phyloP scores from a whole-genome alignment of 768 basidiomycete species.

The Leccinum subtestaceum region DNA sequence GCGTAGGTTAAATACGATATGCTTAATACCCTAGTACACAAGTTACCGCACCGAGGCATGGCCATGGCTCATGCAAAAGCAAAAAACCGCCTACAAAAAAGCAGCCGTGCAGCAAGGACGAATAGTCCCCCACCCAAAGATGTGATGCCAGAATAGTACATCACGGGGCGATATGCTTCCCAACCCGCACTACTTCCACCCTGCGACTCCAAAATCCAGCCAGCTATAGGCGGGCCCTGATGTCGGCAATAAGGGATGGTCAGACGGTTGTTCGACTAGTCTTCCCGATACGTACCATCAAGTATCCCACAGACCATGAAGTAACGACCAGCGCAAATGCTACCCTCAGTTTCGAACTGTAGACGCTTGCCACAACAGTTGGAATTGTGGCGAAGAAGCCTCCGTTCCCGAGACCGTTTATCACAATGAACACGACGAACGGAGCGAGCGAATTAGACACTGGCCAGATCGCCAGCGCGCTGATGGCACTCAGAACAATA shows the following conservation, averaged over 20 bases:
- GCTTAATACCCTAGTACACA: background rate
- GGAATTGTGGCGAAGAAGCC: constrained; percentile 36
- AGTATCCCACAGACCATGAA: constrained; percentile 33
- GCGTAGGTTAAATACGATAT: background rate
- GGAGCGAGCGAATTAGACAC: constrained; percentile 24
- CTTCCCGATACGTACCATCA: constrained; percentile 15
- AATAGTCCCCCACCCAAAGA: constrained; percentile 25
- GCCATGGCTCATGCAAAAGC: constrained; percentile 10
- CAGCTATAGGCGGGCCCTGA: constrained; percentile 30
- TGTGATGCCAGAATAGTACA: constrained; percentile 30
- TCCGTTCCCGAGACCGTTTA: constrained; percentile 32
- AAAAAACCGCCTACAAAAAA: constrained; percentile 9
- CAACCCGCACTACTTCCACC: constrained; percentile 21
- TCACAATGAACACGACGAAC: constrained; percentile 28
- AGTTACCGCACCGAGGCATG: background rate
- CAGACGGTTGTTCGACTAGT: background rate
- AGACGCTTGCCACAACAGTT: constrained; percentile 31
- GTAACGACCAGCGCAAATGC: constrained; percentile 36
- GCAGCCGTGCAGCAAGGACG: constrained; percentile 12
- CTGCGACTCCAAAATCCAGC: constrained; percentile 28
- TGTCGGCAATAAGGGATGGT: background rate
- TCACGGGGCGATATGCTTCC: constrained; percentile 29
- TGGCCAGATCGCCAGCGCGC: constrained; percentile 33
- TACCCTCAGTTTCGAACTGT: constrained; percentile 29
- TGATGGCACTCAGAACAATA: constrained; percentile 29